A percentile compares a stretch with the other conserved stretches of the same genome.
Evolutionary conservation across 495 filamentous ascomycete species (phyloP).

Genomic region (Ascobolus immersus): DNA sequence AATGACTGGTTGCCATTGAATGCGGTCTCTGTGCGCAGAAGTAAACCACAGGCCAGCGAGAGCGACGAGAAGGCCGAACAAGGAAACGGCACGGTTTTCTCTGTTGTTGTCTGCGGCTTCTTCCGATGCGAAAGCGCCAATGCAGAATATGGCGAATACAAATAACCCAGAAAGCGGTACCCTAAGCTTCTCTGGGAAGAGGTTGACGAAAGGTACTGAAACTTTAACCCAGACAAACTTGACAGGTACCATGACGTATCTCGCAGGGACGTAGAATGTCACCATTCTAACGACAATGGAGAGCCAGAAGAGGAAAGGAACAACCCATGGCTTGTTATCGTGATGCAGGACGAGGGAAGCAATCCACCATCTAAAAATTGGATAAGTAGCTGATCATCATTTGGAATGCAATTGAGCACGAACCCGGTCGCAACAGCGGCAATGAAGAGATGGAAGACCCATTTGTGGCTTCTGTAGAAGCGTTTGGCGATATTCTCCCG

Average conservation of each 20-base stretch:
- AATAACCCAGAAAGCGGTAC: conserved; percentile 31
- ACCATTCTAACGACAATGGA: conserved; percentile 46
- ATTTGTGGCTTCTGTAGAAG: conserved; percentile 20
- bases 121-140: conserved; percentile 46
- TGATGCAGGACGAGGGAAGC: conserved; percentile 43
- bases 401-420: conserved; percentile 11
- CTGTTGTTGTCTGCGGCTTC: conserved; percentile 53
- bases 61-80: conserved; percentile 58
- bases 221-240: conserved; percentile 40
- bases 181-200: conserved; percentile 37
- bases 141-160: conserved; percentile 40
- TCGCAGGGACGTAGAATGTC: conserved; percentile 44
- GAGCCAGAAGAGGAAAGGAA: conserved; percentile 63
- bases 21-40: conserved; percentile 41
- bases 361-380: conserved; percentile 54
- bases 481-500: conserved; percentile 1
- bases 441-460: conserved; percentile 24
- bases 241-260: conserved; percentile 36
- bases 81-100: conserved; percentile 47
- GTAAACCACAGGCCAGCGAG: conserved; percentile 38
- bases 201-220: conserved; percentile 22
- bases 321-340: conserved; percentile 48
- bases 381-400: neutral
- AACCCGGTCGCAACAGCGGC: conserved; percentile 37
- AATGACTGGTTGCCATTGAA: conserved; percentile 72